phyloP scores from a whole-genome alignment of 257 asterid genomes.

The Scutellaria baicalensis region DNA sequence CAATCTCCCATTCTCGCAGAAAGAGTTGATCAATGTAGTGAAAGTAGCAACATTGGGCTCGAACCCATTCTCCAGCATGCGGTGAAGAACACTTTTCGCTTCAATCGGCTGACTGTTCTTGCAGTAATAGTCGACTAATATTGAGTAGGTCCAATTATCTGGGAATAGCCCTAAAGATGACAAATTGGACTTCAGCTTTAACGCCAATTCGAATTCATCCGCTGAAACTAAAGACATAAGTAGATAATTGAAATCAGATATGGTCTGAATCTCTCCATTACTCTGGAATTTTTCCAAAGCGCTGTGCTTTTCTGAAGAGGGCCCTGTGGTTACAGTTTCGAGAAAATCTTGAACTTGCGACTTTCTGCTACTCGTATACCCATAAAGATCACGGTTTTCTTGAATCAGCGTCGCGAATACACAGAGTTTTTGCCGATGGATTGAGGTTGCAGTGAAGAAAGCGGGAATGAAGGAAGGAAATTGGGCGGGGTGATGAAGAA shows the following conservation, averaged over 20 bases:
- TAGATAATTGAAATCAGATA: constrained; percentile 28
- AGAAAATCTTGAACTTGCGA: constrained; percentile 20
- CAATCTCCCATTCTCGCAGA: constrained; percentile 51
- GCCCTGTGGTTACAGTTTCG: constrained; percentile 8
- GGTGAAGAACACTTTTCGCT: constrained; percentile 32
- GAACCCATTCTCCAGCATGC: constrained; percentile 43
- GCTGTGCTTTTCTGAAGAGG: constrained; percentile 16
- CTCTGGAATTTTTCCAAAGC: constrained; percentile 4
- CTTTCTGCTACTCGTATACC: constrained; percentile 10
- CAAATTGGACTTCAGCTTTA: constrained; percentile 30
- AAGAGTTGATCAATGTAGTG: constrained; percentile 48
- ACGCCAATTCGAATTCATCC: constrained; percentile 47
- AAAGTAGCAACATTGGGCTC: constrained; percentile 51
- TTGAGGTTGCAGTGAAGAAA: neutral
- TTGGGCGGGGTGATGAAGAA: constrained; percentile 1
- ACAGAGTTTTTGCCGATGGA: neutral
- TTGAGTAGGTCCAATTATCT: constrained; percentile 36
- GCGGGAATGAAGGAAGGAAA: constrained; percentile 2
- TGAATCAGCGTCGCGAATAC: neutral
- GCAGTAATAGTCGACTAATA: constrained; percentile 44
- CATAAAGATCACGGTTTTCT: constrained; percentile 9
- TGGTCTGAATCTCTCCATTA: constrained; percentile 27
- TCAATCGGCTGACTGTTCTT: constrained; percentile 31
- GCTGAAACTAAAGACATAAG: constrained; percentile 32
- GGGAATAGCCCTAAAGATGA: constrained; percentile 28